Percentiles rank a stretch among this genome's conserved stretches.
Conservation (phyloP, 2,329 filamentous ascomycete species). For the Hypoxylon sp. region DNA sequence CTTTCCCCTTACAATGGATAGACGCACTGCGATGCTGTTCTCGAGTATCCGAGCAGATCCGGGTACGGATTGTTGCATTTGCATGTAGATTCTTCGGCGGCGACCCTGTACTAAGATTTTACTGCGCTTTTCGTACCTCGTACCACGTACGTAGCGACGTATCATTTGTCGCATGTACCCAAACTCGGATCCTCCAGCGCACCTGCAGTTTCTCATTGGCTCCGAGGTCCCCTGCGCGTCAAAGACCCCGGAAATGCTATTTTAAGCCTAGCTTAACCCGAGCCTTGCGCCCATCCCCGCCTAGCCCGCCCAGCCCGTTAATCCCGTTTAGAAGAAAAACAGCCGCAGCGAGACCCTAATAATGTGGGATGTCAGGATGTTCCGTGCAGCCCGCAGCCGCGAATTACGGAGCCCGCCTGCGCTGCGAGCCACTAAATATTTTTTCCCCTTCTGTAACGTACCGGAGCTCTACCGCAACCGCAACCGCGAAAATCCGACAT, state of each 20-base stretch:
- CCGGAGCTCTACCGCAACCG: slow-evolving; percentile 5
- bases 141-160: background rate
- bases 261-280: slow-evolving; percentile 20
- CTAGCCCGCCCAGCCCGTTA: background rate
- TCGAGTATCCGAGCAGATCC: background rate
- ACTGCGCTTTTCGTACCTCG: too few species aligned
- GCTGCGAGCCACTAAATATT: slow-evolving; percentile 35
- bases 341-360: slow-evolving; percentile 20
- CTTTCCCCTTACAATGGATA: too few species aligned
- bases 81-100: background rate
- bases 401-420: slow-evolving; percentile 32
- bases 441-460: slow-evolving; percentile 2
- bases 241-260: slow-evolving; percentile 23
- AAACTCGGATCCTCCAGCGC: slow-evolving; percentile 1
- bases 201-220: slow-evolving; percentile 13
- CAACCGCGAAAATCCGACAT: slow-evolving; percentile 20
- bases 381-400: slow-evolving; percentile 23
- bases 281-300: slow-evolving; percentile 1
- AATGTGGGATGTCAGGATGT: slow-evolving; percentile 30
- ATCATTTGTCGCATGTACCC: background rate
- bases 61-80: background rate
- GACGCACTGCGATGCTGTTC: background rate
- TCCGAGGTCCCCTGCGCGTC: slow-evolving; percentile 8
- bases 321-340: slow-evolving; percentile 13
- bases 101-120: background rate